Base-by-base conservation (phyloP, 805 yeast genomes). In the Kodamaea fukazawae region DNA sequence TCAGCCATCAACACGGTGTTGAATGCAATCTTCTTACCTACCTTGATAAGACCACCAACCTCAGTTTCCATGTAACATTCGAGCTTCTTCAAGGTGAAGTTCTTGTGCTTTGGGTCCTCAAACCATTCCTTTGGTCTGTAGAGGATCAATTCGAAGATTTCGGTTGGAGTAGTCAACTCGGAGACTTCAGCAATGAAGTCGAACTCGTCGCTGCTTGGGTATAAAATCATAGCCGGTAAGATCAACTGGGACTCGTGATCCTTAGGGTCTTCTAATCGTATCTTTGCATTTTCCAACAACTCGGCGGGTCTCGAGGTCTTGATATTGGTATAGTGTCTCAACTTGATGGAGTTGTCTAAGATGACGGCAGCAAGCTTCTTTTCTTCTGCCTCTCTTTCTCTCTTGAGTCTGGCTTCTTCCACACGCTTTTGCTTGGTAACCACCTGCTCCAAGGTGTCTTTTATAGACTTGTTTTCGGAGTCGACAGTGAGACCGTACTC, bases 131-230 rank as follows among this genome's bases (percentile, higher is more conserved):
- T 74, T 3, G 90, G 89, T 53, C 89, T 73, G 31, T 80, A 72
- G 41, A 68, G 49, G 2, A 89, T 73, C 45, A 77, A 57, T 25
- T 75, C 76, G 45, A 88, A 57, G 8, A 86, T 54, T 28, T 85
- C 93, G 4, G 60, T 53, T 0, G 91, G 79, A 0, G 91, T 75
- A 1, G 82, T 70, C 27, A 81, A 62, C 60, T 89, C 96, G 43
- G 91, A 78, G 4, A 84, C 75, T 44, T 81, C 82, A 2, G 81
- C 85, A 29, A 91, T 68, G 50, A 82, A 81, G 59, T 91, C 97
- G 50, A 88, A 86, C 57, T 87, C 93, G 58, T 84, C 83, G 3
- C 78, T 78, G 2, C 89, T 76, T 15, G 98, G 97, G 51, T 88
- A 91, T 42, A 90, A 60, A 3, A 87, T 67, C 67, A 83, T 70